Conservation (phyloP, 192 early-diverging fungal genomes). For the Coemansia sp. region DNA sequence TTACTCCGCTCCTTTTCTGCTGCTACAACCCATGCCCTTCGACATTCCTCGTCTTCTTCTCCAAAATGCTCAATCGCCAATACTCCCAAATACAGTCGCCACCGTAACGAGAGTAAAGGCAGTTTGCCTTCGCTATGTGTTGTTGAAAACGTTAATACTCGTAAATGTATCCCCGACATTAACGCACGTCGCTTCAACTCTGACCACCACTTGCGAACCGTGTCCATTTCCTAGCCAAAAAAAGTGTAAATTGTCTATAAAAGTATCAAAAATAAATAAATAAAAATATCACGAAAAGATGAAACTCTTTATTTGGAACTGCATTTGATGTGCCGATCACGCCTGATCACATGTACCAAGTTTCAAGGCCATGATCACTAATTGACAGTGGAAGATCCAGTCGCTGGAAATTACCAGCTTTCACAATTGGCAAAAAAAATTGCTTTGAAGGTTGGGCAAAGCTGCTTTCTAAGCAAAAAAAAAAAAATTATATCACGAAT, state of each 20-base stretch:
- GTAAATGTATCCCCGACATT: conserved; percentile 32
- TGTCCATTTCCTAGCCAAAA: conserved; percentile 9
- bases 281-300: conserved; percentile 3
- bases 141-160: conserved; percentile 21
- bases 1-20: conserved; percentile 36
- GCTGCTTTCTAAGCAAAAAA: too few species aligned
- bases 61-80: conserved; percentile 42
- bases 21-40: conserved; percentile 19
- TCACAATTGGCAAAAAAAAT: too few species aligned
- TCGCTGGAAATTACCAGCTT: too few species aligned
- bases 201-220: conserved; percentile 21
- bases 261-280: too few species aligned
- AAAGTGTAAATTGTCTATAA: background rate
- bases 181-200: conserved; percentile 33
- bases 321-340: too few species aligned
- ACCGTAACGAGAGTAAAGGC: conserved; percentile 42
- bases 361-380: too few species aligned
- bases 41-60: conserved; percentile 33
- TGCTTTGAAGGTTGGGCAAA: too few species aligned
- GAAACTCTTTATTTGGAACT: background rate
- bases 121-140: conserved; percentile 6
- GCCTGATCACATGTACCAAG: too few species aligned
- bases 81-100: conserved; percentile 46
- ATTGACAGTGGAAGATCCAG: too few species aligned
- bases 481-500: too few species aligned